Conservation (phyloP, 306 rosid genomes). For the Glycine latifolia region DNA sequence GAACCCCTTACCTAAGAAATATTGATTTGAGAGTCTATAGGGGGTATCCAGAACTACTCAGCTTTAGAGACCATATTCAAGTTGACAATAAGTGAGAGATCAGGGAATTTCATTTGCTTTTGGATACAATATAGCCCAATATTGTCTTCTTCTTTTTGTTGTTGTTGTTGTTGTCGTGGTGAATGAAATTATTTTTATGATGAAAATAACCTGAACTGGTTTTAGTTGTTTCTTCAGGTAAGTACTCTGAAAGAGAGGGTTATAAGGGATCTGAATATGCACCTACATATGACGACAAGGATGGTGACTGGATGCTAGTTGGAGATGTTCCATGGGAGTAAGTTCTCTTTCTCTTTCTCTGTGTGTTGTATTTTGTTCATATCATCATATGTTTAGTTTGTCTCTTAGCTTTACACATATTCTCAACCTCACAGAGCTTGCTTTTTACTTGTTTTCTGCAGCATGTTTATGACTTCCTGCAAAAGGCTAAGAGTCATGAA, state of each 20-base stretch:
- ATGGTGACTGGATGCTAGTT: slow-evolving; percentile 89
- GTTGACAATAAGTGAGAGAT: slow-evolving; percentile 60
- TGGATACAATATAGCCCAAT: not conserved
- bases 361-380: not conserved
- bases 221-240: slow-evolving; percentile 48
- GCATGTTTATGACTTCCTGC: slow-evolving; percentile 81
- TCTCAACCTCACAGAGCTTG: not conserved
- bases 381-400: not conserved
- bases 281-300: slow-evolving; percentile 88
- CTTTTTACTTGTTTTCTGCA: slow-evolving; percentile 41
- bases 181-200: not conserved
- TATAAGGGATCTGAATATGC: slow-evolving; percentile 80
- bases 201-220: not conserved
- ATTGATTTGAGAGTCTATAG: slow-evolving; percentile 67
- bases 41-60: slow-evolving; percentile 66
- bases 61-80: slow-evolving; percentile 75
- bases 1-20: slow-evolving; percentile 87
- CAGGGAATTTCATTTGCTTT: not conserved
- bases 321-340: slow-evolving; percentile 97
- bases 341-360: slow-evolving; percentile 29
- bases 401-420: not conserved
- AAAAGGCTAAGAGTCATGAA: slow-evolving; percentile 84
- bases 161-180: not conserved
- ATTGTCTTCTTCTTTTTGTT: not conserved
- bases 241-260: slow-evolving; percentile 83